Percentiles rank a stretch among this genome's conserved stretches.
Conservation (phyloP, 2,329 filamentous ascomycete genomes). For the Paecilomyces fulvus region DNA sequence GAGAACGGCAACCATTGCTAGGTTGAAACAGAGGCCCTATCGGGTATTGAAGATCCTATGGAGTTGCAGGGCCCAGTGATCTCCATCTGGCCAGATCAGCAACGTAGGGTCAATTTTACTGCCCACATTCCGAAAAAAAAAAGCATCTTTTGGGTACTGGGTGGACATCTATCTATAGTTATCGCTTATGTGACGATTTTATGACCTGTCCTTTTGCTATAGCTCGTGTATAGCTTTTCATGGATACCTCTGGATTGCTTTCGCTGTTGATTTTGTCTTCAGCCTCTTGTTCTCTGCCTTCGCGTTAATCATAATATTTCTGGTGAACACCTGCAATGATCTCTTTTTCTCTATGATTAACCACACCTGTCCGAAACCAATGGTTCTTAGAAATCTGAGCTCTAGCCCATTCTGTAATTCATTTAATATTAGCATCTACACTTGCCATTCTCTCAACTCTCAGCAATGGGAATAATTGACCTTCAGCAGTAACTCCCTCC, state of each 20-base stretch:
- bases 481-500: slow-evolving; percentile 5
- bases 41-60: neutral
- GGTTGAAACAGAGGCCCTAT: neutral
- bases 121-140: neutral
- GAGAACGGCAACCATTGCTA: neutral
- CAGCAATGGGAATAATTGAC: neutral
- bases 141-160: neutral
- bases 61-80: neutral
- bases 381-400: slow-evolving; percentile 5
- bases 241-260: neutral
- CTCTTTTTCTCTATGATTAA: slow-evolving; percentile 4
- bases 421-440: no score
- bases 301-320: slow-evolving; percentile 4
- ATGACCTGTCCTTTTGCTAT: neutral
- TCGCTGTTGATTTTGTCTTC: neutral
- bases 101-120: neutral
- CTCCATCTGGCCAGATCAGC: neutral
- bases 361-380: slow-evolving; percentile 4
- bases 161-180: neutral
- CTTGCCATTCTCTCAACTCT: no score
- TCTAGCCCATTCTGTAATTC: slow-evolving; percentile 3
- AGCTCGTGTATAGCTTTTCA: neutral
- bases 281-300: neutral
- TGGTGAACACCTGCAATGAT: slow-evolving; percentile 5
- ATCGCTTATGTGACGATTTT: neutral